phyloP scores from a whole-genome alignment of 108 stramenopile genomes.

The Pseudonitzschia pungens region DNA sequence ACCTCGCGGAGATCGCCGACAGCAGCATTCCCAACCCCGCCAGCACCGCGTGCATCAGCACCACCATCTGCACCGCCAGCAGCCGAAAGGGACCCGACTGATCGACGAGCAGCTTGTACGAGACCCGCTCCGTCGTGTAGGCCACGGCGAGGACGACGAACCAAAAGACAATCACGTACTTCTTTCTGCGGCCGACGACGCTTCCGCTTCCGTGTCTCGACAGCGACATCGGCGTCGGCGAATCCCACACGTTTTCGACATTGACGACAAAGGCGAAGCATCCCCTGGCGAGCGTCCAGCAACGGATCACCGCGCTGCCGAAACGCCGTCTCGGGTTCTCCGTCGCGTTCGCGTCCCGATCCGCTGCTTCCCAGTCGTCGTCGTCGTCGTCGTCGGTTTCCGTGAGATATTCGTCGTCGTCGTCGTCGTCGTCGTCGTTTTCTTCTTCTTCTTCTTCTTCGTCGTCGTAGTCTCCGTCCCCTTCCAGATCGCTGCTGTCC shows the following conservation, averaged over 20 bases:
- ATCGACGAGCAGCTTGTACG: slow-evolving; percentile 82
- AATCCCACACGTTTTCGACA: slow-evolving; percentile 83
- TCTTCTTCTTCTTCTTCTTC: not conserved
- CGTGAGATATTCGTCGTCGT: slow-evolving; percentile 25
- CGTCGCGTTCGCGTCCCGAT: not conserved
- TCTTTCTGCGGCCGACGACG: slow-evolving; percentile 46
- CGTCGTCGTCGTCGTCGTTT: slow-evolving; percentile 32
- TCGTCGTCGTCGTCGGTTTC: slow-evolving; percentile 23
- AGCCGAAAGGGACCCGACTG: slow-evolving; percentile 80
- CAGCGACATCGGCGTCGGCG: slow-evolving; percentile 32
- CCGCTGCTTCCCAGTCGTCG: slow-evolving; percentile 1
- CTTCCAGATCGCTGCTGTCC: not conserved
- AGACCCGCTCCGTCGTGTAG: slow-evolving; percentile 76
- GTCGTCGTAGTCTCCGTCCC: not conserved
- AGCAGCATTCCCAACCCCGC: slow-evolving; percentile 50
- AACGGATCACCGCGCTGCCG: not conserved
- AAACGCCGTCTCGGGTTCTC: not conserved
- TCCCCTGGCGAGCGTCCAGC: slow-evolving; percentile 31
- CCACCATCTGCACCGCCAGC: slow-evolving; percentile 66
- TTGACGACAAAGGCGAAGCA: slow-evolving; percentile 55
- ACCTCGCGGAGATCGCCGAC: slow-evolving; percentile 20
- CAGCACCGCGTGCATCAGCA: slow-evolving; percentile 62
- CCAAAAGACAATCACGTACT: slow-evolving; percentile 73
- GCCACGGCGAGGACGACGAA: slow-evolving; percentile 61
- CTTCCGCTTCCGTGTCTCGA: too few species aligned